Percentiles rank a stretch among this genome's conserved stretches.
Conservation (phyloP, 23 red algal species). For the Chondrus crispus region DNA sequence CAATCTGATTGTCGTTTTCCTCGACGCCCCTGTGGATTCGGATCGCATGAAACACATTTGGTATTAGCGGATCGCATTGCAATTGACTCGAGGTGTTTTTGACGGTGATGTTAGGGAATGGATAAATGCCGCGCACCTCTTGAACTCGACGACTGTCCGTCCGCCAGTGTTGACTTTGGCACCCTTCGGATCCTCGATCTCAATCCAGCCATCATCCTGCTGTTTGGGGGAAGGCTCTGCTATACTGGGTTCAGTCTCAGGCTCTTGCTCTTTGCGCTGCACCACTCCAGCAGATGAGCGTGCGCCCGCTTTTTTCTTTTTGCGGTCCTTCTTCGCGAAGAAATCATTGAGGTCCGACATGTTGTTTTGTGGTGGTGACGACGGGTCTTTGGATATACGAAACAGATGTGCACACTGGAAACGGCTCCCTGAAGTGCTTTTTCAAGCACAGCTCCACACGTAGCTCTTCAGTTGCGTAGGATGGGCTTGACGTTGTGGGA, state of each 20-base stretch:
- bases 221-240: conserved; percentile 10
- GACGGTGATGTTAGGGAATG: not conserved
- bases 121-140: not conserved
- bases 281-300: conserved; percentile 5
- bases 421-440: too few relatives aligned
- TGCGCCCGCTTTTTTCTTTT: conserved; percentile 64
- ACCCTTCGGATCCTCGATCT: conserved; percentile 58
- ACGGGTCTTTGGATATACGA: too few relatives aligned
- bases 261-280: not conserved
- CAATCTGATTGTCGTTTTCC: conserved; percentile 31
- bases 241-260: not conserved
- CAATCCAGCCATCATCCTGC: conserved; percentile 68
- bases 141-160: conserved; percentile 51
- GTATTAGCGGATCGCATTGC: not conserved
- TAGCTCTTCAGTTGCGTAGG: not conserved
- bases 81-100: not conserved
- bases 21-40: conserved; percentile 12
- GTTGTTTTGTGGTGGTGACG: not conserved
- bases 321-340: conserved; percentile 81
- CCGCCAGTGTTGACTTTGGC: conserved; percentile 72
- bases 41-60: not conserved
- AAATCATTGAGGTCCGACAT: conserved; percentile 79
- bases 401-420: too few relatives aligned
- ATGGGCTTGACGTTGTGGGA: not conserved
- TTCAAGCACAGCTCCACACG: too few relatives aligned